Evolutionary conservation across 208 protist genomes (phyloP), one percentile per base, ranked within the genome.

Genomic region (Leishmania arabica): DNA sequence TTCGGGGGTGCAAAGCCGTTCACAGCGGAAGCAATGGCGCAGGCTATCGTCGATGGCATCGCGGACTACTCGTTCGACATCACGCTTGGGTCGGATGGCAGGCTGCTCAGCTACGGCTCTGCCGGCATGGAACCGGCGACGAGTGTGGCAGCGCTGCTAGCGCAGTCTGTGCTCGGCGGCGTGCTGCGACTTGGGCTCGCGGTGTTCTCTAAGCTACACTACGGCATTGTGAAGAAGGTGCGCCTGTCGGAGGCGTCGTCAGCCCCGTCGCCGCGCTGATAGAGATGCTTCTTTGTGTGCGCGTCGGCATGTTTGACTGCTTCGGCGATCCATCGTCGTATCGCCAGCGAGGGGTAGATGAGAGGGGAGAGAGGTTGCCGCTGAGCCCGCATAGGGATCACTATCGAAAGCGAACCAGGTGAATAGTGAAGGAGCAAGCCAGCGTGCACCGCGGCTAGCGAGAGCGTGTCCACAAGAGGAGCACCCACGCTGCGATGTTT

Each of bases 41-140:
- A 56, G 34, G 80, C 85, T 4, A 88, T 93, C 15, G 82, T 95
- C 49, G 65, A 58, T 27, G 91, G 88, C 56, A 95, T 97, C 42
- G 77, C 90, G 78, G 78, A 89, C 72, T 97, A 96, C 85, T 77
- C 79, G 56, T 97, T 97, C 69, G 90, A 97, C 82, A 89, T 93
- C 34, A 94, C 86, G 27, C 78, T 97, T 4, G 94, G 94, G 58
- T 82, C 69, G 58, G 94, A 97, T 79, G 91, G 90, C 13, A 45
- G 77, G n/a, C 42, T 96, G 56, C 84, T 97, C 24, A 76, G 75
- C 62, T 88, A 83, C 85, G 91, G 81, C 56, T 83, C 84, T 13
- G 90, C 92, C 3, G 87, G 90, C 49, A 91, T 95, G 49, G 91
- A 97, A 81, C 94, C 94, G 6, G 77, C 89, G 17, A 94, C 92